Base-by-base conservation (phyloP, 768 basidiomycete genomes). In the Mycena crocata region DNA sequence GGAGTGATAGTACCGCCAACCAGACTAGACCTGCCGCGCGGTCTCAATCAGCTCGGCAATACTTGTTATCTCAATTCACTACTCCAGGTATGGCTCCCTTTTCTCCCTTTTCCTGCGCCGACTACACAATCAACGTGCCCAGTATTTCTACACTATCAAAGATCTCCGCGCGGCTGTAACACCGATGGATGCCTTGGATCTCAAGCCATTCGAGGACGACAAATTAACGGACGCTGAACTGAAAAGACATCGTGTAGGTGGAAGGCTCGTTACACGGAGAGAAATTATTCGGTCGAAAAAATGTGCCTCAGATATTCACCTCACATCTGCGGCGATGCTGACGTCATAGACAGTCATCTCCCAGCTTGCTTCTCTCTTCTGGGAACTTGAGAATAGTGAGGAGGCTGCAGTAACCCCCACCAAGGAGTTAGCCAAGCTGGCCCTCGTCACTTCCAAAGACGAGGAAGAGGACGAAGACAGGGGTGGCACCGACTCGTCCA, bases 131-230 rank as follows among this genome's bases (percentile, higher is more conserved):
- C 34, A 21, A 62, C 52, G 55, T 13, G 28, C n/a, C n/a, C 75
- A 97, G 92, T 98, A 97, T 76, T 96, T 98, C 76, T 97, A 95
- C 76, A 97, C 95, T n/a, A 95, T 98, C 78, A 92, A 88, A 74
- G 93, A 96, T 37, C 86, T 98, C 30, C 87, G 96, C 34, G 89
- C 91, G 23, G 90, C 92, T 8, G 89, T 97, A 12, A 81, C 80
- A 32, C 87, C 85, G 23, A 83, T 90, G 81, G 85, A 84, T 28
- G 84, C 86, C 62, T 74, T 84, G 40, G 86, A 85, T 51, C 61
- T 84, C 61, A 90, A 90, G 70, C 72, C 83, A 0, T 64, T 90
- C 17, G 90, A 88, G 39, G 89, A 92, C 42, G 90, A 90, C 64
- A 93, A 92, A 66, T 79, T 91, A 57, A 87, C 89, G 6, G 93